Evolutionary conservation across 805 yeast genomes (phyloP).

Genomic region (Cyberlindnera sargentensis): DNA sequence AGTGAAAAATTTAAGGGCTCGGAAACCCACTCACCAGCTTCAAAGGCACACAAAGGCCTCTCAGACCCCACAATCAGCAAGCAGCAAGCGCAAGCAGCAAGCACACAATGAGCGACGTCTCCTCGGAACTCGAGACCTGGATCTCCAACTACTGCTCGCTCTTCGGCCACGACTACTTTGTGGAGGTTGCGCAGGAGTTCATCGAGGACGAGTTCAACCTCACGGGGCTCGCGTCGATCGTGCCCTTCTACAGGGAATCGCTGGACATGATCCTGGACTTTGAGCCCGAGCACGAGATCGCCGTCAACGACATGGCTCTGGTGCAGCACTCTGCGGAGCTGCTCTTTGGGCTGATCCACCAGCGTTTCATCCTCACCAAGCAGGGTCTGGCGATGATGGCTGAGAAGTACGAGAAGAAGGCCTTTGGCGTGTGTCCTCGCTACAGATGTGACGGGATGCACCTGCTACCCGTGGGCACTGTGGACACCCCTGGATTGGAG

Average conservation of each 20-base stretch:
- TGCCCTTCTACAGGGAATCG: constrained; percentile 89
- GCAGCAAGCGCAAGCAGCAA: too few relatives aligned
- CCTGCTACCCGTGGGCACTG: constrained; percentile 83
- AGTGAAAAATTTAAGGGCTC: too few relatives aligned
- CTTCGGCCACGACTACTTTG: constrained; percentile 76
- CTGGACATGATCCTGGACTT: constrained; percentile 84
- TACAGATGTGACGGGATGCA: constrained; percentile 86
- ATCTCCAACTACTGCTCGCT: constrained; percentile 45
- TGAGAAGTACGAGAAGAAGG: constrained; percentile 82
- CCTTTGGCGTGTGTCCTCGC: constrained; percentile 90
- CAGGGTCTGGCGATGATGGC: constrained; percentile 89
- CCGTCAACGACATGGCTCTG: constrained; percentile 62
- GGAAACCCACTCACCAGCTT: too few relatives aligned
- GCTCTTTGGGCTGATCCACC: constrained; percentile 90
- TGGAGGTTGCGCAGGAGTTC: constrained; percentile 85
- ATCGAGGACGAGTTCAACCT: constrained; percentile 95
- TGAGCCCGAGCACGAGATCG: constrained; percentile 47
- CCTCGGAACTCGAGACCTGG: constrained; percentile 44
- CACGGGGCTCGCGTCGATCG: constrained; percentile 79
- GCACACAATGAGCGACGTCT: constrained; percentile 15
- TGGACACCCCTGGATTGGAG: constrained; percentile 86
- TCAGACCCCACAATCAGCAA: too few relatives aligned
- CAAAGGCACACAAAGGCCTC: too few relatives aligned
- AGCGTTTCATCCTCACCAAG: constrained; percentile 81
- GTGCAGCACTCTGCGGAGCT: constrained; percentile 89